These are phyloP conservation scores for Pseudotsuga menziesii DNA, from an alignment of 75 land plant genomes.

Conservation along the genomic window DNA sequence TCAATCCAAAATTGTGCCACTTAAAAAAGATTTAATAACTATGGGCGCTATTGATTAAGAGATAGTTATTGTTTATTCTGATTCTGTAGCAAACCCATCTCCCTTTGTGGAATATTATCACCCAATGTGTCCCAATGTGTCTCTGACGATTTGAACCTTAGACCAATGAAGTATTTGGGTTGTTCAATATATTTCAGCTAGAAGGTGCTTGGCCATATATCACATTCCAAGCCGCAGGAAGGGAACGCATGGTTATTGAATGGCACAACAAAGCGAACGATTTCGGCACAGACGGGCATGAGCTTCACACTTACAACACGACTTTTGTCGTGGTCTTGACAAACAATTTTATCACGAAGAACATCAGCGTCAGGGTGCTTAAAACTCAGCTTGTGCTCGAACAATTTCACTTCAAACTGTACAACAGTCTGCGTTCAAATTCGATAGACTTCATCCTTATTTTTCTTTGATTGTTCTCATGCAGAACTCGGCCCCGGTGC, in stretches of 20 bases:
- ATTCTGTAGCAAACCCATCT: too few relatives aligned
- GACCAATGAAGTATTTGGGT: neutral
- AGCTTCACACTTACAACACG: slow-evolving; percentile 25
- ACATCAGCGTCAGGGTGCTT: slow-evolving; percentile 23
- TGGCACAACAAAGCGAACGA: slow-evolving; percentile 25
- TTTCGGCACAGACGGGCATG: slow-evolving; percentile 15
- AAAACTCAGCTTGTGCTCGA: neutral
- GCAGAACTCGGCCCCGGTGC: slow-evolving; percentile 27
- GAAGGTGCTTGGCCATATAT: slow-evolving; percentile 25
- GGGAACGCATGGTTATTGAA: slow-evolving; percentile 10
- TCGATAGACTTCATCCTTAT: too few relatives aligned
- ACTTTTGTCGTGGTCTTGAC: slow-evolving; percentile 20
- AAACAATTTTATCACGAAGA: slow-evolving; percentile 15
- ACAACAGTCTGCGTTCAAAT: too few relatives aligned
- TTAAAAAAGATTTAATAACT: too few relatives aligned
- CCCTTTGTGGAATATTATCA: too few relatives aligned
- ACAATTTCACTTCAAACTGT: too few relatives aligned
- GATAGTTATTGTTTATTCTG: too few relatives aligned
- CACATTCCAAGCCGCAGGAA: slow-evolving; percentile 23
- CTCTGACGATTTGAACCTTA: too few relatives aligned
- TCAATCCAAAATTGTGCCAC: too few relatives aligned
- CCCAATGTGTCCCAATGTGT: too few relatives aligned
- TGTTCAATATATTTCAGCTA: slow-evolving; percentile 18
- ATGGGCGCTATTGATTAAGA: too few relatives aligned
- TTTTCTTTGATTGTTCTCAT: neutral